These are phyloP conservation scores for Penicillium lividum DNA, from an alignment of 495 filamentous ascomycete species.

Conservation along the genomic window DNA sequence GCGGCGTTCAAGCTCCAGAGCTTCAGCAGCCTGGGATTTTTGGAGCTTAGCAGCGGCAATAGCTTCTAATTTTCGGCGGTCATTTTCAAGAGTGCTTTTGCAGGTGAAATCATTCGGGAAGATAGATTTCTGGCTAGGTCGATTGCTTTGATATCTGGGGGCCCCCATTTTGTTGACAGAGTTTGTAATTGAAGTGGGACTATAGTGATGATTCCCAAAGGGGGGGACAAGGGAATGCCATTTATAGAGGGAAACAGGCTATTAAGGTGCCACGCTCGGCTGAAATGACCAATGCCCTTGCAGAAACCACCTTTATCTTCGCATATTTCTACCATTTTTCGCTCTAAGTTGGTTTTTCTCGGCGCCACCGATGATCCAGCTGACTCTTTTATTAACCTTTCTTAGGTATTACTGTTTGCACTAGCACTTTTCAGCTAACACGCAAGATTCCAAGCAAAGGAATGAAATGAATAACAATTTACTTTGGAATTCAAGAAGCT, in stretches of 20 bases:
- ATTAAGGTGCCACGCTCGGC: background rate
- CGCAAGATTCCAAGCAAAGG: background rate
- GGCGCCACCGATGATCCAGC: slow-evolving; percentile 1
- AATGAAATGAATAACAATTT: no score
- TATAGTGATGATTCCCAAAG: background rate
- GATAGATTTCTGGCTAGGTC: background rate
- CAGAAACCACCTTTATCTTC: slow-evolving; percentile 1
- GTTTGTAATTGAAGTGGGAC: background rate
- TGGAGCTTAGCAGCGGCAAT: background rate
- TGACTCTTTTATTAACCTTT: background rate
- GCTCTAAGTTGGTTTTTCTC: background rate
- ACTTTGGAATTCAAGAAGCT: no score
- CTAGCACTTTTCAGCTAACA: background rate
- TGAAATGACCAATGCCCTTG: background rate
- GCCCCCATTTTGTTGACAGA: background rate
- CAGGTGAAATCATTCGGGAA: slow-evolving; percentile 3
- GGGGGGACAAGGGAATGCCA: background rate
- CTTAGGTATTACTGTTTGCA: no score
- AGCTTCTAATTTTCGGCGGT: background rate
- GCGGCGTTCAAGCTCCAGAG: background rate
- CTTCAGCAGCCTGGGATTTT: background rate
- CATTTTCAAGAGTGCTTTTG: slow-evolving; percentile 1
- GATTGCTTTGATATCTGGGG: slow-evolving; percentile 1
- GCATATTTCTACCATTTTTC: background rate
- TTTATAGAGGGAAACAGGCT: background rate